These are phyloP conservation scores for Mytilinidion resinicola DNA, from an alignment of 495 filamentous ascomycete species.

Conservation along the genomic window DNA sequence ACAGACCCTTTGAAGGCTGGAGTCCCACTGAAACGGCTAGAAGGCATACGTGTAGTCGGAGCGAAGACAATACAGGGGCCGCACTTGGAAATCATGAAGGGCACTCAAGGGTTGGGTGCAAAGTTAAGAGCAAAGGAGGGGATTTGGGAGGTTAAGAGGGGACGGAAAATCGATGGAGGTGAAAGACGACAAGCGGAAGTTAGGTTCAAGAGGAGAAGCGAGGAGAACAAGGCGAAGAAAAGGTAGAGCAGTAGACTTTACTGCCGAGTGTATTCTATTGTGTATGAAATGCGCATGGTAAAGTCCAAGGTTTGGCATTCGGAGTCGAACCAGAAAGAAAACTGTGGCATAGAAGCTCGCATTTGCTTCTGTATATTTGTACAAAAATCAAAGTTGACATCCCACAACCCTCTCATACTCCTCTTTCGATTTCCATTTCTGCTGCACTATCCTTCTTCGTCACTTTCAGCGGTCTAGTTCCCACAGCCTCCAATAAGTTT, in stretches of 20 bases:
- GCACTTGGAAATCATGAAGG: slow-evolving; percentile 59
- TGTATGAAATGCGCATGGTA: background rate
- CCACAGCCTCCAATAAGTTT: too few species aligned
- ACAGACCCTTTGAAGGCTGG: slow-evolving; percentile 39
- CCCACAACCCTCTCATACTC: too few species aligned
- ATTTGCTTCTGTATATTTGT: too few species aligned
- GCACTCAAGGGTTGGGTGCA: slow-evolving; percentile 52
- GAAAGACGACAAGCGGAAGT: slow-evolving; percentile 84
- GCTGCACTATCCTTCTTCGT: too few species aligned
- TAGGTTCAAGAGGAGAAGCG: slow-evolving; percentile 54
- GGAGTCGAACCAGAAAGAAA: too few species aligned
- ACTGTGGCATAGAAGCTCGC: too few species aligned
- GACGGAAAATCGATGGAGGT: slow-evolving; percentile 92
- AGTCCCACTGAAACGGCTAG: slow-evolving; percentile 42
- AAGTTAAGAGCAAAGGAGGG: slow-evolving; percentile 67
- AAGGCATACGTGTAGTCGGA: slow-evolving; percentile 58
- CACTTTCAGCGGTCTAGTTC: too few species aligned
- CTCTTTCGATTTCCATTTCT: too few species aligned
- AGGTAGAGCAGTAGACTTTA: slow-evolving; percentile 9
- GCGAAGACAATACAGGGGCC: slow-evolving; percentile 64
- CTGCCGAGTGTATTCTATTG: background rate
- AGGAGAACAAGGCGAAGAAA: slow-evolving; percentile 36
- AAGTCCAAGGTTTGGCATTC: too few species aligned
- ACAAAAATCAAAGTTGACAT: too few species aligned
- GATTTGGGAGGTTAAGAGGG: slow-evolving; percentile 79